A percentile compares a stretch with the other conserved stretches of the same genome.
Evolutionary conservation across 306 rosid genomes (phyloP).

Genomic region (Cicer cuneatum): DNA sequence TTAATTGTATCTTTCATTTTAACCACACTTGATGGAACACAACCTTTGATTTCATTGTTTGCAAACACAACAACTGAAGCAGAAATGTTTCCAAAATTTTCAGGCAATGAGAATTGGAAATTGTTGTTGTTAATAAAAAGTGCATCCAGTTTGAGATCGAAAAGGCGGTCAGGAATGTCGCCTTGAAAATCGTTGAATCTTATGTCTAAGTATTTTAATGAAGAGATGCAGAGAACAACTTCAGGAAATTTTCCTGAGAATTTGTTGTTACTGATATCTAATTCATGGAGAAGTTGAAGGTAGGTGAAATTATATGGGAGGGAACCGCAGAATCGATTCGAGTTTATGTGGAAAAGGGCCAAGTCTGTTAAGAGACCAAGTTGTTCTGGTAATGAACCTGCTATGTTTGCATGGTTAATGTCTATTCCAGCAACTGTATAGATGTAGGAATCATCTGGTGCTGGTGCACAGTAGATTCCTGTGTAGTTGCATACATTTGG

Average conservation of each 20-base stretch:
- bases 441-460: slow-evolving; percentile 64
- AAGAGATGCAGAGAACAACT: slow-evolving; percentile 52
- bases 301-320: slow-evolving; percentile 54
- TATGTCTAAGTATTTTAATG: slow-evolving; percentile 67
- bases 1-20: slow-evolving; percentile 67
- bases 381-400: slow-evolving; percentile 73
- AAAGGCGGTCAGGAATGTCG: slow-evolving; percentile 59
- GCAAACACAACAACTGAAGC: slow-evolving; percentile 80
- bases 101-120: slow-evolving; percentile 61
- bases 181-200: slow-evolving; percentile 73
- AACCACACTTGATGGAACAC: slow-evolving; percentile 64
- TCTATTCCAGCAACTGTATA: slow-evolving; percentile 87
- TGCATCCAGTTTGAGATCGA: slow-evolving; percentile 74
- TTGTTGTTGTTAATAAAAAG: slow-evolving; percentile 77
- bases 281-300: slow-evolving; percentile 64
- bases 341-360: slow-evolving; percentile 78
- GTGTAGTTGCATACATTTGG: slow-evolving; percentile 80
- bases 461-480: slow-evolving; percentile 79
- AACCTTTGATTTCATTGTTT: slow-evolving; percentile 63
- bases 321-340: slow-evolving; percentile 74
- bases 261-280: slow-evolving; percentile 78
- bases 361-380: slow-evolving; percentile 77
- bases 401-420: slow-evolving; percentile 71
- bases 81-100: slow-evolving; percentile 61
- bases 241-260: slow-evolving; percentile 74